Conservation (phyloP, 73 alveolate genomes). For the Tetrahymena malaccensis region DNA sequence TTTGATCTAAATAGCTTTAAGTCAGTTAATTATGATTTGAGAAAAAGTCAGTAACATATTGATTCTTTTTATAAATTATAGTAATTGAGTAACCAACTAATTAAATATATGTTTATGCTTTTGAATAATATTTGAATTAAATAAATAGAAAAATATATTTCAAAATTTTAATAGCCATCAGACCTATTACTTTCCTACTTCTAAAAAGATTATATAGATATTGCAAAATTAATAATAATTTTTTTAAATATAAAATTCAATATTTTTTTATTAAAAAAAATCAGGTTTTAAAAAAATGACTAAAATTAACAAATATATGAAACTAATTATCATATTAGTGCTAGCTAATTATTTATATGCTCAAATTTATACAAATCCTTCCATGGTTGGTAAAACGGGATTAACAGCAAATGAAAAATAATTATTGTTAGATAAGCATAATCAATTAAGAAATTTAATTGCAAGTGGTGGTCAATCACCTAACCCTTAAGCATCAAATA, state of each 20-base stretch:
- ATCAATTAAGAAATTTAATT: not conserved
- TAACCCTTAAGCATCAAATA: not conserved
- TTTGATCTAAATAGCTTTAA: no score
- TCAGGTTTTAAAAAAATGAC: not conserved
- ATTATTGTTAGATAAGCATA: not conserved
- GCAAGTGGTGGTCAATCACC: not conserved
- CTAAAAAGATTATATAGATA: no score
- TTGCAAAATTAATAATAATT: no score
- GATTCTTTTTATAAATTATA: no score
- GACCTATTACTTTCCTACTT: no score
- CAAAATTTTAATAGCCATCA: no score
- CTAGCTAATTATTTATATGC: not conserved
- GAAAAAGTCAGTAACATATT: no score
- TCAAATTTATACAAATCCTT: not conserved
- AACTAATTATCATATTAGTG: not conserved
- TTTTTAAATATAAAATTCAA: no score
- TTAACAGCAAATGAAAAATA: not conserved
- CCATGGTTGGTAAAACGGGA: not conserved
- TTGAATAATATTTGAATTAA: no score
- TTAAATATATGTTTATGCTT: no score
- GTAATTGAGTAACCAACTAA: not conserved
- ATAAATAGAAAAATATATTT: not conserved
- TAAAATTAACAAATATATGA: not conserved
- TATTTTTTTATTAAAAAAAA: not conserved
- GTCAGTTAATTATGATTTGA: no score